Conservation (phyloP, 2,329 filamentous ascomycete genomes). For the Monosporascus sp. region DNA sequence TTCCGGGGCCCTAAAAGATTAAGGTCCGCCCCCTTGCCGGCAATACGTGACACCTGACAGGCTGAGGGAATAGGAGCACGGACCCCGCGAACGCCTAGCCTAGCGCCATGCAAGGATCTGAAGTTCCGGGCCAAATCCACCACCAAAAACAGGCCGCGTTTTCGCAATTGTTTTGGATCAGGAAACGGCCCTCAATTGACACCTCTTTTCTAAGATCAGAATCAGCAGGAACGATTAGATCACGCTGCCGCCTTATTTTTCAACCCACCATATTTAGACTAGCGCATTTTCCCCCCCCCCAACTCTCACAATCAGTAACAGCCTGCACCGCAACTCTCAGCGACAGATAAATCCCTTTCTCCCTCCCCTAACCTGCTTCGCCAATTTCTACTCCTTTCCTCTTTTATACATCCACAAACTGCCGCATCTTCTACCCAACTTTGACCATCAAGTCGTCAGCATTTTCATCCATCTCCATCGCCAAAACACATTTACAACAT, state of each 20-base stretch:
- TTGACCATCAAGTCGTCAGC: conserved; percentile 23
- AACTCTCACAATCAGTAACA: conserved; percentile 25
- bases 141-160: background rate
- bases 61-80: background rate
- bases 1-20: background rate
- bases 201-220: background rate
- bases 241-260: background rate
- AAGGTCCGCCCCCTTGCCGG: background rate
- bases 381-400: conserved; percentile 15
- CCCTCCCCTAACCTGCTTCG: conserved; percentile 12
- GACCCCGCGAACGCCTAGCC: background rate
- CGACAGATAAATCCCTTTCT: conserved; percentile 13
- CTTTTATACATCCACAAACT: conserved; percentile 26
- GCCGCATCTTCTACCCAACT: conserved; percentile 10
- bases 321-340: conserved; percentile 21
- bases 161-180: background rate
- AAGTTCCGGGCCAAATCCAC: background rate
- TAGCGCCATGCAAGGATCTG: background rate
- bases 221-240: background rate
- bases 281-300: conserved; percentile 9
- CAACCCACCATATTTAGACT: conserved; percentile 7
- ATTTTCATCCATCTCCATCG: conserved; percentile 26
- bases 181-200: background rate
- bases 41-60: background rate
- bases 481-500: conserved; percentile 18